Evolutionary conservation across 805 yeast species (phyloP).

Genomic region (Lipomyces kockii): DNA sequence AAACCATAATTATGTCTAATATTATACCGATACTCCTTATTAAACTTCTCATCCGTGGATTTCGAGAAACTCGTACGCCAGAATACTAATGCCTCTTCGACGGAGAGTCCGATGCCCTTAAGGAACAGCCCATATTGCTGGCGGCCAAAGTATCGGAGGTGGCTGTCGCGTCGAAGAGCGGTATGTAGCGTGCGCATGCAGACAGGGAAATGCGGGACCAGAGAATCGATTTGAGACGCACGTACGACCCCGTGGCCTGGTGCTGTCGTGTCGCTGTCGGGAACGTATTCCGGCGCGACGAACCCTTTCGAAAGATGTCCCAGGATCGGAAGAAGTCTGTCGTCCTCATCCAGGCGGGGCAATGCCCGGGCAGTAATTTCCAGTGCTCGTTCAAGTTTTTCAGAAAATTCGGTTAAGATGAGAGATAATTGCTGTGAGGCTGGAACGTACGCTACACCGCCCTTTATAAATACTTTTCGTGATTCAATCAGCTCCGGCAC

Average conservation of each 20-base stretch:
- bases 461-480: conserved; percentile 67
- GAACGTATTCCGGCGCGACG: conserved; percentile 52
- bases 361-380: conserved; percentile 72
- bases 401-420: conserved; percentile 69
- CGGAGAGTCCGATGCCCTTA: conserved; percentile 84
- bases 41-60: conserved; percentile 72
- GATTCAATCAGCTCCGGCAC: conserved; percentile 76
- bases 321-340: conserved; percentile 81
- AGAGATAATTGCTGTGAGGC: conserved; percentile 75
- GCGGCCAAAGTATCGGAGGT: conserved; percentile 81
- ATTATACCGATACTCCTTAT: conserved; percentile 86
- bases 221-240: conserved; percentile 61
- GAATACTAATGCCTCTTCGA: conserved; percentile 85
- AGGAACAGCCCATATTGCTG: conserved; percentile 83
- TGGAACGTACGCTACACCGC: conserved; percentile 85
- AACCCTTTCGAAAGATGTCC: conserved; percentile 77
- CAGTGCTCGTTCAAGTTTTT: conserved; percentile 56
- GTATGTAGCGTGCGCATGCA: conserved; percentile 73
- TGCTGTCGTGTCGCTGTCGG: conserved; percentile 46
- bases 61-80: conserved; percentile 77
- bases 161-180: conserved; percentile 64
- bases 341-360: conserved; percentile 89
- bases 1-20: conserved; percentile 88
- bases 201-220: conserved; percentile 74
- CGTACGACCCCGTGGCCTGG: conserved; percentile 51